Base-by-base conservation (phyloP, 2,329 filamentous ascomycete species). In the Zarea fungicola region DNA sequence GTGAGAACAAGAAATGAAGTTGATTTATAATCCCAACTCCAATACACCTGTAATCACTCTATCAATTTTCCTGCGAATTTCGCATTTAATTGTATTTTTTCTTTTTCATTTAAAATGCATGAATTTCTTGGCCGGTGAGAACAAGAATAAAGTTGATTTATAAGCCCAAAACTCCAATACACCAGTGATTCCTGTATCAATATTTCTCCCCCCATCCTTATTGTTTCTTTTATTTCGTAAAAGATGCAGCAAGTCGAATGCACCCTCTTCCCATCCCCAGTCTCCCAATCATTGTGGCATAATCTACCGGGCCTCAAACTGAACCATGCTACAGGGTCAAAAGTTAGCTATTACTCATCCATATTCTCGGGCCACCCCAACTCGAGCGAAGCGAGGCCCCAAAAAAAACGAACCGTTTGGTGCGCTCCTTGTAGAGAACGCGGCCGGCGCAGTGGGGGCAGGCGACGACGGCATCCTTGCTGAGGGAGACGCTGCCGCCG, bases 371-470 rank as follows among this genome's bases (percentile, higher is more conserved):
- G n/a, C n/a, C n/a, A n/a, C n/a, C n/a, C n/a, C n/a, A 25, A 40
- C 16, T 18, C 26, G 14, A 34, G 29, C n/a, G 19, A 32, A 21
- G 22, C 19, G n/a, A 40, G 48, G 29, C 5, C 41, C 16, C 23
- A 29, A 18, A 29, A 13, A 39, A 44, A 52, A 72, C 85, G 70
- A 67, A 96, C 93, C 93, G 83, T 78, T 95, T 96, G 37, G 93
- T 99, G 64, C 93, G 75, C 80, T 96, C 89, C 81, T 99, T 99
- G 73, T 97, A 97, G 58, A 99, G 72, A 53, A 99, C 90, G 56
- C 93, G 84, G 62, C 96, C 93, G 7, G 93, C 93, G 68, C 93
- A 99, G 54, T 71, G 68, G 50, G 67, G 65, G 56, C 69, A 70
- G 19, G 68, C 68, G 42, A 71, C 67, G n/a, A 81, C 74, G 42